Evolutionary conservation across 208 protist genomes (phyloP).

Genomic region (Trichomonas tenax): DNA sequence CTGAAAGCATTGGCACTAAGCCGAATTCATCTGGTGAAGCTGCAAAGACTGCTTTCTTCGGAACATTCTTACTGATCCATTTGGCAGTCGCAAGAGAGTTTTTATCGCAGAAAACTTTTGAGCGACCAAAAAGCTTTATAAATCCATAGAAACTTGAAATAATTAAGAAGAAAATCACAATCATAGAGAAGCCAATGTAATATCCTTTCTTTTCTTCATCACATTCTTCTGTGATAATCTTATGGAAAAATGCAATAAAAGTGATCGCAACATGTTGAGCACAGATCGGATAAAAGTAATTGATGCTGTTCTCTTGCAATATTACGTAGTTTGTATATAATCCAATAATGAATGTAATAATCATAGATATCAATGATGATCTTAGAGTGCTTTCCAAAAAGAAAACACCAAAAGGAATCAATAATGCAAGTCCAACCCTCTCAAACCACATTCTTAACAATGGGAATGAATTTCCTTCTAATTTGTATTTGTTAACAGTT

Average conservation of each 20-base stretch:
- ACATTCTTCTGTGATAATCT: background rate
- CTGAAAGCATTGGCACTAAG: background rate
- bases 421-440: background rate
- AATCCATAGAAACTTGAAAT: background rate
- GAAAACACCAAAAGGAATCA: background rate
- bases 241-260: background rate
- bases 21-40: background rate
- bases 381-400: background rate
- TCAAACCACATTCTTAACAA: background rate
- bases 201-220: background rate
- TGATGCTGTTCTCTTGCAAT: background rate
- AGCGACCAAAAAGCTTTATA: background rate
- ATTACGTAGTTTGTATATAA: background rate
- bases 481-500: background rate
- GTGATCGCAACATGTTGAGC: background rate
- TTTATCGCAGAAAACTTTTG: background rate
- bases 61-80: background rate
- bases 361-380: too few species aligned
- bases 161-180: background rate
- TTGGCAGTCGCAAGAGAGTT: background rate
- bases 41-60: background rate
- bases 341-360: background rate
- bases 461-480: background rate
- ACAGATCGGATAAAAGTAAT: conserved; percentile 3
- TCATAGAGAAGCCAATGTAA: background rate